phyloP scores from a whole-genome alignment of 2,329 filamentous ascomycete genomes.

The Torrubiella hemipterigena region DNA sequence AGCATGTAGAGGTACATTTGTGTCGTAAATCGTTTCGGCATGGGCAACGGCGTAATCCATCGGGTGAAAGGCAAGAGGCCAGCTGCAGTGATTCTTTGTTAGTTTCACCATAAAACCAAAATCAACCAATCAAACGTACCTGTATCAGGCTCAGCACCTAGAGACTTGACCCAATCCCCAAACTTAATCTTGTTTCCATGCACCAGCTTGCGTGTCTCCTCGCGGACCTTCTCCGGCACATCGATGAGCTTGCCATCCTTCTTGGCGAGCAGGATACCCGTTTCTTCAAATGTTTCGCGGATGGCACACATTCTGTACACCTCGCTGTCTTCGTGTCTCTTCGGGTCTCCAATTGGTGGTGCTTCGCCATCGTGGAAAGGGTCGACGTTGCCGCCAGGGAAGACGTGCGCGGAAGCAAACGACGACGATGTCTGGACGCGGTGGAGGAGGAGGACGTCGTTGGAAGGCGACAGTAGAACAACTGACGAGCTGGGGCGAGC shows the following conservation, averaged over 20 bases:
- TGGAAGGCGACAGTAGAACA: slow-evolving; percentile 71
- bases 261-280: slow-evolving; percentile 68
- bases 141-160: slow-evolving; percentile 52
- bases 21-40: slow-evolving; percentile 73
- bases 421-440: slow-evolving; percentile 71
- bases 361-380: slow-evolving; percentile 59
- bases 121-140: slow-evolving; percentile 28
- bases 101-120: slow-evolving; percentile 18
- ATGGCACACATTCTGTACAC: slow-evolving; percentile 76
- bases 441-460: slow-evolving; percentile 80
- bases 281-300: slow-evolving; percentile 90
- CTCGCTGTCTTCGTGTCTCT: slow-evolving; percentile 56
- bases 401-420: slow-evolving; percentile 89
- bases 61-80: slow-evolving; percentile 71
- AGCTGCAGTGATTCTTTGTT: slow-evolving; percentile 14
- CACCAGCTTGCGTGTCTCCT: slow-evolving; percentile 54
- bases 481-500: slow-evolving; percentile 64
- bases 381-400: slow-evolving; percentile 81
- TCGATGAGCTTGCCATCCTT: slow-evolving; percentile 44
- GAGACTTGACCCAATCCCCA: slow-evolving; percentile 44
- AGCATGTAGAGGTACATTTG: slow-evolving; percentile 96
- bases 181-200: slow-evolving; percentile 58
- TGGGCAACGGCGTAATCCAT: slow-evolving; percentile 73
- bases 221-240: slow-evolving; percentile 45
- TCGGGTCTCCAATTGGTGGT: slow-evolving; percentile 30